Base-by-base conservation (phyloP, 1,284 basidiomycete species). In the Trametes pubescens region DNA sequence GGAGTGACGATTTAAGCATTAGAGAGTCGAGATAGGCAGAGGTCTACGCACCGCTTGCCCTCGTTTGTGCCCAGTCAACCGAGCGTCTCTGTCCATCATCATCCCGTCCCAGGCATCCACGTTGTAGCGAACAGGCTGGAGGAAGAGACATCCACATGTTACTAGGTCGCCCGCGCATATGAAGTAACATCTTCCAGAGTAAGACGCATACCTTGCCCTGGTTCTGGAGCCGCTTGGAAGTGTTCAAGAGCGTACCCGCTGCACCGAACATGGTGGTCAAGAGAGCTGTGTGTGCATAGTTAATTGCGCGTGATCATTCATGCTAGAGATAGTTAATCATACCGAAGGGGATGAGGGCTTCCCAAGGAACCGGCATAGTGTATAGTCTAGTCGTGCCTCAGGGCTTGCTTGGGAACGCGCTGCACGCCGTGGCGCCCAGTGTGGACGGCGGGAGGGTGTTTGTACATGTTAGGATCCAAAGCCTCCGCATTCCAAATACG, bases 261-360 rank as follows among this genome's bases (percentile, higher is more conserved):
- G 89, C 89, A 65, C 89, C 94, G 78, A 97, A 98, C 91, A 95
- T 92, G 68, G 84, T 83, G 65, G 94, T 95, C 67, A 97, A 75
- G 69, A 96, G 87, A 77, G 88, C 95, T 96, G 24, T 43, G 21
- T 51, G 10, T 47, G 38, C 9, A 34, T n/a, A 29, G 44, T 57
- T 43, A 49, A n/a, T 18, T 18, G 2, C 9, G 2, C 9, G 13
- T 29, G 4, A 16, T 38, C 5, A 14, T 4, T 9, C 14, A 4
- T 13, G 9, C 37, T 13, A 38, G 14, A 4, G 1, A 11, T 22
- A 5, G 7, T 14, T 24, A 8, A 32, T 43, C 68, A 51, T 76
- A 95, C 95, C 95, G 74, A 95, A 95, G 51, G 95, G 95, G 82
- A 98, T 93, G 71, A 96, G 84, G 52, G 95, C 94, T 83, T 97